Percentiles rank a stretch among this genome's conserved stretches.
These are phyloP conservation scores for Prunus yedoensis DNA, from an alignment of 331 rosid genomes.

Conservation along the genomic window DNA sequence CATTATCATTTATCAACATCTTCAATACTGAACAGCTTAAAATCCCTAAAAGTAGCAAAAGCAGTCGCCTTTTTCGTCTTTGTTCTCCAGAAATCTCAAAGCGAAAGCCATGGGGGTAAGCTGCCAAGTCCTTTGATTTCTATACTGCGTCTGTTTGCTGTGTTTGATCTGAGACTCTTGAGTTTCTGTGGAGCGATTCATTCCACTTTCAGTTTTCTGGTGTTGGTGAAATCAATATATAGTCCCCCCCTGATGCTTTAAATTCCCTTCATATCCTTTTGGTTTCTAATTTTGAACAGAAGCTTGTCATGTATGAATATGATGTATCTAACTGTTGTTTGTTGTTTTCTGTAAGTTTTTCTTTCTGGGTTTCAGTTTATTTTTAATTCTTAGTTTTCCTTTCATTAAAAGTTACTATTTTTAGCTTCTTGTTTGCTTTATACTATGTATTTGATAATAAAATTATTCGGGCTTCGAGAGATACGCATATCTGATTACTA, in stretches of 20 bases:
- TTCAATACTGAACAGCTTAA: neutral
- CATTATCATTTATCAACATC: neutral
- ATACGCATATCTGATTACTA: neutral
- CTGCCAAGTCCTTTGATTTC: neutral
- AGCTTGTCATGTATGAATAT: neutral
- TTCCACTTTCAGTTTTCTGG: neutral
- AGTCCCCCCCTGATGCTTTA: neutral
- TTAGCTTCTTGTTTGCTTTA: neutral
- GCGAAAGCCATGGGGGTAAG: conserved; percentile 43
- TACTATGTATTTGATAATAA: neutral
- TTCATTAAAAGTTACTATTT: neutral
- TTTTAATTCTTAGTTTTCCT: neutral
- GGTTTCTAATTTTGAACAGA: neutral
- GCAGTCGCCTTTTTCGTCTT: neutral
- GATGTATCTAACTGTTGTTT: neutral
- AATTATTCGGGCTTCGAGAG: neutral
- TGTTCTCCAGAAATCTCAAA: neutral
- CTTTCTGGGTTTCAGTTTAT: neutral
- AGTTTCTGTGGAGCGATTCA: neutral
- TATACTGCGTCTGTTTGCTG: neutral
- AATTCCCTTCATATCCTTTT: neutral
- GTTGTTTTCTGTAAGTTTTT: neutral
- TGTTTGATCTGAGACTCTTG: conserved; percentile 17
- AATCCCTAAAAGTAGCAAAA: neutral
- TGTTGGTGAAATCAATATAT: neutral